These are phyloP conservation scores for Tylopilus rubrobrunneus DNA, from an alignment of 768 basidiomycete genomes.

Conservation along the genomic window DNA sequence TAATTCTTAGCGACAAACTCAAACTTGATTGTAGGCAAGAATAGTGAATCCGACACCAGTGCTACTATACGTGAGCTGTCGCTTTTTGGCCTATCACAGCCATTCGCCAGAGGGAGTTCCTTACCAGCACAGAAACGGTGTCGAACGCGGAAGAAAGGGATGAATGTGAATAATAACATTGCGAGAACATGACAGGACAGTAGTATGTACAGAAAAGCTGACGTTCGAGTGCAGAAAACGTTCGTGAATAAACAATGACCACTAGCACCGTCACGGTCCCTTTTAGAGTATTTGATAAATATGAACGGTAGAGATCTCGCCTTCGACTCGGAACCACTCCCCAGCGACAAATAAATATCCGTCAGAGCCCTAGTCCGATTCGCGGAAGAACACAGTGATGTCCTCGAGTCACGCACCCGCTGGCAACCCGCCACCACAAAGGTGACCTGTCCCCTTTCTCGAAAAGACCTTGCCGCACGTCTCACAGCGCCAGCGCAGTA, in stretches of 20 bases:
- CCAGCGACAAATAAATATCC: not conserved
- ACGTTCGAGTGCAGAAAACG: not conserved
- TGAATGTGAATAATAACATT: not conserved
- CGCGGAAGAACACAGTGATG: not conserved
- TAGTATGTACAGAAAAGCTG: not conserved
- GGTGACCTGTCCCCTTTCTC: constrained; percentile 14
- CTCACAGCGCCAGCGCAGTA: constrained; percentile 17
- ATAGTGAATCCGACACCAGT: not conserved
- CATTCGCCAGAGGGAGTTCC: too few species aligned
- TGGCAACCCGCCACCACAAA: not conserved
- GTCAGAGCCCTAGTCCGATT: not conserved
- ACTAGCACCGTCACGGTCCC: too few species aligned
- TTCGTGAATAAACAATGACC: not conserved
- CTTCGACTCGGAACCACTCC: too few species aligned
- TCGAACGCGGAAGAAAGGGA: not conserved
- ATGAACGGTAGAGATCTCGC: too few species aligned
- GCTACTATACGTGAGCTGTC: not conserved
- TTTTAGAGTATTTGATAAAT: too few species aligned
- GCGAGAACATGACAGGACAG: not conserved
- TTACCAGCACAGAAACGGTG: too few species aligned
- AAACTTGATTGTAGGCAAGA: too few species aligned
- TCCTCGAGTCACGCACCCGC: not conserved
- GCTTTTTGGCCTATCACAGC: too few species aligned
- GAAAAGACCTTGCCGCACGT: constrained; percentile 15
- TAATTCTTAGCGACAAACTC: too few species aligned